Evolutionary conservation across 345 rosid species (phyloP).

Genomic region (Barbarea vulgaris): DNA sequence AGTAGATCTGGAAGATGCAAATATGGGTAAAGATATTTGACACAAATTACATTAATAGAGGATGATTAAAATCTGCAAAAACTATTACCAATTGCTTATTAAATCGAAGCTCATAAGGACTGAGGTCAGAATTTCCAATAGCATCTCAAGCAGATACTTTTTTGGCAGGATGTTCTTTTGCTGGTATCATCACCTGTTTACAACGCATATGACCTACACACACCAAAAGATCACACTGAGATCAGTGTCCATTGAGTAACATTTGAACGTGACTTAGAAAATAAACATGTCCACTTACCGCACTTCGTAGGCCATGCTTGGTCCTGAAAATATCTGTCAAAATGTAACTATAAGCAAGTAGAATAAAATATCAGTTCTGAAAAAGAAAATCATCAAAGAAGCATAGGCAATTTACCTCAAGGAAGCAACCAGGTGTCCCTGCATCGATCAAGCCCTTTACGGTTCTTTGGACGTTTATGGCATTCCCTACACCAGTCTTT

Average conservation of each 20-base stretch:
- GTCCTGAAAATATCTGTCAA: constrained; percentile 35
- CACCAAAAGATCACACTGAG: neutral
- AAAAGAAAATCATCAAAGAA: neutral
- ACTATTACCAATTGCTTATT: too few species aligned
- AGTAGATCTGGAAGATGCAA: too few species aligned
- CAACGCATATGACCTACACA: constrained; percentile 51
- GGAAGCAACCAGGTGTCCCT: constrained; percentile 64
- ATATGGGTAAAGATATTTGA: too few species aligned
- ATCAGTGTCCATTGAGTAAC: neutral
- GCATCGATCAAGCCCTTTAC: constrained; percentile 58
- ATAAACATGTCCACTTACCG: constrained; percentile 33
- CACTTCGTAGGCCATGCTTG: constrained; percentile 64
- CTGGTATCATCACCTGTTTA: constrained; percentile 55
- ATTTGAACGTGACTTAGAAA: neutral
- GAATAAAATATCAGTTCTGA: too few species aligned
- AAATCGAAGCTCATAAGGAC: too few species aligned
- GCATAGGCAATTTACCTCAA: constrained; percentile 47
- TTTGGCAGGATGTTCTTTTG: constrained; percentile 57
- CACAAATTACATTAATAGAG: too few species aligned
- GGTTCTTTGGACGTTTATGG: constrained; percentile 60
- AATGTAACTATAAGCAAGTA: too few species aligned
- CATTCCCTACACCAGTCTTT: constrained; percentile 51
- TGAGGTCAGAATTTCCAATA: constrained; percentile 51
- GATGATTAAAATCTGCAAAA: too few species aligned
- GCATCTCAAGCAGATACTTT: constrained; percentile 56